A percentile compares a stretch with the other conserved stretches of the same genome.
Conservation (phyloP, 2,329 filamentous ascomycete genomes). For the Davidsoniella virescens region DNA sequence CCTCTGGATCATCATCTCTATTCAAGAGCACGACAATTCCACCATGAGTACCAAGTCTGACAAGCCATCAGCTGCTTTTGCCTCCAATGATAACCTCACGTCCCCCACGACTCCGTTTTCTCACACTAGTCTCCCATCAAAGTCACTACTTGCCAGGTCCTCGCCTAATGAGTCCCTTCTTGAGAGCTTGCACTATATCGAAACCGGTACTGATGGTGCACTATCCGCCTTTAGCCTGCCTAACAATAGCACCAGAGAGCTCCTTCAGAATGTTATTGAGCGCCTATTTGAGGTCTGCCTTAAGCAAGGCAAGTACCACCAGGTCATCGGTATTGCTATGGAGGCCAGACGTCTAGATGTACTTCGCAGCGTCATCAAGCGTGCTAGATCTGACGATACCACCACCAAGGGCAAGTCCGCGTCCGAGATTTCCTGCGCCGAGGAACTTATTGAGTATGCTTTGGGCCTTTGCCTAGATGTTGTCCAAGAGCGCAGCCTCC, state of each 20-base stretch:
- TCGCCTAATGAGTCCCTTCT: slow-evolving; percentile 18
- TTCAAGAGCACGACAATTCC: slow-evolving; percentile 29
- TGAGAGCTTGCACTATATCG: slow-evolving; percentile 33
- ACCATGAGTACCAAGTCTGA: slow-evolving; percentile 25
- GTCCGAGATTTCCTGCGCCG: slow-evolving; percentile 41
- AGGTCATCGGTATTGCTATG: slow-evolving; percentile 92
- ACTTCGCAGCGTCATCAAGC: slow-evolving; percentile 69
- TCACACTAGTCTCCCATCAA: slow-evolving; percentile 80
- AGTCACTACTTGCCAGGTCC: slow-evolving; percentile 76
- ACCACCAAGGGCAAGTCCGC: slow-evolving; percentile 41
- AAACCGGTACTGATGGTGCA: slow-evolving; percentile 17
- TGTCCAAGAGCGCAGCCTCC: slow-evolving; percentile 79
- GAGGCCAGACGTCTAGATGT: slow-evolving; percentile 87
- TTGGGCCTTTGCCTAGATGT: slow-evolving; percentile 95
- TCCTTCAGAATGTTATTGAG: slow-evolving; percentile 70
- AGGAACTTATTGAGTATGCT: slow-evolving; percentile 94
- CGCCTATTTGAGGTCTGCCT: slow-evolving; percentile 85
- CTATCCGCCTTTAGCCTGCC: slow-evolving; percentile 37
- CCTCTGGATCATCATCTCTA: slow-evolving; percentile 72
- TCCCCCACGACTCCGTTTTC: slow-evolving; percentile 93
- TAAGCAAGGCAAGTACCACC: slow-evolving; percentile 70
- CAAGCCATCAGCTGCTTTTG: slow-evolving; percentile 55
- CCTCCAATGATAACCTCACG: slow-evolving; percentile 51
- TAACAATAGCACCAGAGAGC: slow-evolving; percentile 57
- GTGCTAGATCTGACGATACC: slow-evolving; percentile 76